Base-by-base conservation (phyloP, 305 asterid genomes). In the Rubia balearica region DNA sequence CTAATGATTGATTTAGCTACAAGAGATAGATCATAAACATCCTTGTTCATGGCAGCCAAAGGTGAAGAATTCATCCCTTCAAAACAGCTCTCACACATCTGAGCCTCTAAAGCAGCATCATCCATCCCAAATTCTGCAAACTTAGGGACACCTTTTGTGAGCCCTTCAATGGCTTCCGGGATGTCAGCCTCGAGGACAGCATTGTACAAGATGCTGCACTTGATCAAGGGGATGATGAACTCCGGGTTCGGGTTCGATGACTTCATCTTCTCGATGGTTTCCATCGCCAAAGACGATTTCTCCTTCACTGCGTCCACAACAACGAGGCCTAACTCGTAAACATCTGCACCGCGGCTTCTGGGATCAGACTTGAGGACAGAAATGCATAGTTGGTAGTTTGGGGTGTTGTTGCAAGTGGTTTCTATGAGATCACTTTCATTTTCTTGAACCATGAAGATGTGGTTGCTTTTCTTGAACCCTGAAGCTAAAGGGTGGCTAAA, bases 381-480 rank as follows among this genome's bases (percentile, higher is more conserved):
- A 70, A 85, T 6, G 79, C 92, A 89, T 21, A 89, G 90, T 2
- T 76, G 60, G 74, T 80, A 83, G 60, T 85, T 76, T 12, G 89
- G 81, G 65, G 92, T 87, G 74, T 61, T 72, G 62, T 13, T 75
- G 73, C 92, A 89, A 4, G 89, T 77, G 59, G 17, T 63, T 65
- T 84, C 80, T n/a, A 87, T 75, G 42, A 87, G 81, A 42, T 62
- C 69, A 16, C 24, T 70, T 70, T 57, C 72, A 71, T 2, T 79
- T 51, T 11, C 72, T 70, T 21, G 49, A 17, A 59, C 51, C 48
- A 71, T 64, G 64, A 55, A 73, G 41, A 48, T 46, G 51, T 27
- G 65, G 38, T 57, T 67, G 68, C 73, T 68, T 21, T 33, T 59
- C 40, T 74, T 48, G 21, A 65, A 17, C 22, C 40, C 11, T 42